Conservation (phyloP, 257 asterid species). For the Salvia rosmarinus region DNA sequence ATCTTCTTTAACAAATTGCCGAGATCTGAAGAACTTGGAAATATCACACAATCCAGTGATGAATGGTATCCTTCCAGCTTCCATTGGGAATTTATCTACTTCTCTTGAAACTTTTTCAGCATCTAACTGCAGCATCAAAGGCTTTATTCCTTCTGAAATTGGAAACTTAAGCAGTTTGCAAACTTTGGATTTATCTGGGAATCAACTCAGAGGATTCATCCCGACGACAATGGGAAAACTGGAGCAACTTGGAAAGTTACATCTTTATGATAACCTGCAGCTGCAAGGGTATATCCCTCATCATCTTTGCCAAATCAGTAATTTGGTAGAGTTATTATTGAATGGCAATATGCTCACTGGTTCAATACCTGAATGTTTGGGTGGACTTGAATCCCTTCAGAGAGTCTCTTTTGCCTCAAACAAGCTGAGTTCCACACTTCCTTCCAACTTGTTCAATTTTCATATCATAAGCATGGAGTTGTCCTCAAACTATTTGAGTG, state of each 20-base stretch:
- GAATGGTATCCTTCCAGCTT: slow-evolving; percentile 8
- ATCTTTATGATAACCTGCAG: background rate
- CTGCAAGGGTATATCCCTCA: background rate
- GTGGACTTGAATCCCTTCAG: background rate
- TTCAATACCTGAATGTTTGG: slow-evolving; percentile 1
- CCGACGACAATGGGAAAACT: background rate
- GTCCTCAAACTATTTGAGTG: slow-evolving; percentile 25
- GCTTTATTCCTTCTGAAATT: background rate
- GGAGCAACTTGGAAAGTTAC: background rate
- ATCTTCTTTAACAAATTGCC: slow-evolving; percentile 6
- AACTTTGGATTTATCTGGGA: background rate
- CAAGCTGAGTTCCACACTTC: slow-evolving; percentile 20
- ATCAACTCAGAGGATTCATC: background rate
- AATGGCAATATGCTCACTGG: background rate
- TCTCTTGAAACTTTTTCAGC: background rate
- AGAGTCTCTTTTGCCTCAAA: background rate
- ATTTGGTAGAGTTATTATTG: background rate
- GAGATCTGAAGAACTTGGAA: background rate
- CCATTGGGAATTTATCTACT: slow-evolving; percentile 12
- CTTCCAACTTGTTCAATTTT: background rate
- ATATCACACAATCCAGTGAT: background rate
- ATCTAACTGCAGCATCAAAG: background rate
- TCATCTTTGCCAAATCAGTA: background rate
- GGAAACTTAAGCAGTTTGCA: slow-evolving; percentile 1
- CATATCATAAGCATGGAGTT: background rate